phyloP scores from a whole-genome alignment of 495 filamentous ascomycete genomes.

The Glarea lozoyensis region DNA sequence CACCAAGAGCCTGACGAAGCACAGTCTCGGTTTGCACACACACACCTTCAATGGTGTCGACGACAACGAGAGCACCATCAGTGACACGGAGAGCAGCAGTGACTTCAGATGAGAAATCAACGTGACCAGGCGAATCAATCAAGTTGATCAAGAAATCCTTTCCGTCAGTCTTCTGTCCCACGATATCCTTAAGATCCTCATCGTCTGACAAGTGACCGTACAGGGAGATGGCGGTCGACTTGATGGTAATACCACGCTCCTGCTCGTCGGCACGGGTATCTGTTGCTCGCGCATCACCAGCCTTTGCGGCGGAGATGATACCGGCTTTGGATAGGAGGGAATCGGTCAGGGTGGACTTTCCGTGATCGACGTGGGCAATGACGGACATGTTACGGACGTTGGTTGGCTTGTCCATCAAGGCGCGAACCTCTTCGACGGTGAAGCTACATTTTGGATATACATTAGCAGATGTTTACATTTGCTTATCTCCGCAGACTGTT shows the following conservation, averaged over 20 bases:
- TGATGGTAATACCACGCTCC: constrained; percentile 99
- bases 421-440: constrained; percentile 96
- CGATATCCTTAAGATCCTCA: constrained; percentile 92
- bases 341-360: constrained; percentile 98
- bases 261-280: constrained; percentile 97
- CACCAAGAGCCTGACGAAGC: constrained; percentile 95
- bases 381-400: constrained; percentile 99
- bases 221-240: constrained; percentile 98
- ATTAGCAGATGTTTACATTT: constrained; percentile 4
- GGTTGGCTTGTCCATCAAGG: constrained; percentile 91
- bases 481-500: too few species aligned
- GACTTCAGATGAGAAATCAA: constrained; percentile 99
- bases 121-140: constrained; percentile 99
- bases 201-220: constrained; percentile 75
- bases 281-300: constrained; percentile 89
- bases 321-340: constrained; percentile 97
- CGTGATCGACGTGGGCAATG: constrained; percentile 99
- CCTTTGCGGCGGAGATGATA: constrained; percentile 98
- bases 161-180: constrained; percentile 75
- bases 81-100: constrained; percentile 99
- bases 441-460: constrained; percentile 56
- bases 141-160: constrained; percentile 99
- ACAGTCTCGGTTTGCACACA: constrained; percentile 99
- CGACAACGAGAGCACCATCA: constrained; percentile 97
- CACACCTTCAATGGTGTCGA: constrained; percentile 99